These are phyloP conservation scores for Lepidium didymum DNA, from an alignment of 345 rosid species.

Conservation along the genomic window DNA sequence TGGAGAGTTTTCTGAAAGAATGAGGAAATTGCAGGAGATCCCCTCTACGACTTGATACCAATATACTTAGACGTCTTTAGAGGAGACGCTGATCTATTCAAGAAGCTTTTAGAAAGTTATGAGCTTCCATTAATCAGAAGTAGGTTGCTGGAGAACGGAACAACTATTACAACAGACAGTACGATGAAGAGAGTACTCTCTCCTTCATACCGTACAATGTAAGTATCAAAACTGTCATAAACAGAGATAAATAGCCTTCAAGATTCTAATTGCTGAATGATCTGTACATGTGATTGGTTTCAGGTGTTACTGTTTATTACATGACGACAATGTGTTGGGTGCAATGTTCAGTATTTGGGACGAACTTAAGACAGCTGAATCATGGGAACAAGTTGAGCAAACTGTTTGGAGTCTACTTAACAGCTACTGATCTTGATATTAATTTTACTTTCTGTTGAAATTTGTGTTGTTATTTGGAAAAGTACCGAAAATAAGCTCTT, in stretches of 20 bases:
- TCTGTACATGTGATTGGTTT: not conserved
- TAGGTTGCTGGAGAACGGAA: slow-evolving; percentile 13
- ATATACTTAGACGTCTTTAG: slow-evolving; percentile 71
- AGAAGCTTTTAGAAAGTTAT: slow-evolving; percentile 60
- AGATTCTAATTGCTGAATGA: not conserved
- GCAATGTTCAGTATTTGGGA: slow-evolving; percentile 76
- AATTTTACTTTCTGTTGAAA: not conserved
- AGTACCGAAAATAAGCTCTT: not conserved
- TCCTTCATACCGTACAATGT: slow-evolving; percentile 88
- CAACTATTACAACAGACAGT: slow-evolving; percentile 16
- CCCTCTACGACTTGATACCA: slow-evolving; percentile 72
- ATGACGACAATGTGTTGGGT: slow-evolving; percentile 81
- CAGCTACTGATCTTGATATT: slow-evolving; percentile 31
- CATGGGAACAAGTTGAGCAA: slow-evolving; percentile 88
- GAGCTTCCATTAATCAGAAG: slow-evolving; percentile 57
- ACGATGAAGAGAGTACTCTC: slow-evolving; percentile 33
- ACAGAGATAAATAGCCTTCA: not conserved
- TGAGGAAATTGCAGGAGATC: slow-evolving; percentile 55
- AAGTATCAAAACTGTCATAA: slow-evolving; percentile 26
- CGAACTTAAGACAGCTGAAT: slow-evolving; percentile 47
- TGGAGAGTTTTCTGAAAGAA: slow-evolving; percentile 6
- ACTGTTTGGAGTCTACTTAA: slow-evolving; percentile 76
- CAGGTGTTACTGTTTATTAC: slow-evolving; percentile 91
- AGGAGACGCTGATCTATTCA: slow-evolving; percentile 60
- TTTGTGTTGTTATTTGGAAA: not conserved